Evolutionary conservation across 495 filamentous ascomycete species (phyloP), one percentile per base, ranked within the genome.

Genomic region (Cercophora samala): DNA sequence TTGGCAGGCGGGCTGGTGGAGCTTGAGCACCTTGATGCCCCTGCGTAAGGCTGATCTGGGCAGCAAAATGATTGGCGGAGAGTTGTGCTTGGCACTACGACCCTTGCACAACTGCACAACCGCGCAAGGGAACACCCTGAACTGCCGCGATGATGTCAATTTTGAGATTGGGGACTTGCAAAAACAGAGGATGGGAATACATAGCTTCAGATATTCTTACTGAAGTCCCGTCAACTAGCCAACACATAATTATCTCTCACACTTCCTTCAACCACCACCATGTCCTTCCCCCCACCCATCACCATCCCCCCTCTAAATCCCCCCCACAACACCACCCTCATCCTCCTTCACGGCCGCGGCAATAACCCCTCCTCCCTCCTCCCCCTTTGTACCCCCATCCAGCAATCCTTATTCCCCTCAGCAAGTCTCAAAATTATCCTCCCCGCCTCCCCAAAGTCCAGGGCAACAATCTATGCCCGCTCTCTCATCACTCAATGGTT

Each of bases 401-500:
- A 63, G 68, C 76, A 22, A 46, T 46, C 37, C n/a, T n/a, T n/a
- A 2, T 17, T 46, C 11, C 37, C 37, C 11, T 46, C 37, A n/a
- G n/a, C n/a, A n/a, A n/a, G n/a, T 46, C 37, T 46, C 37, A 76
- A 76, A 64, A 73, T 79, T 65, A 64, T 78, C 66, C 84, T 87
- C 68, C 83, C 81, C 13, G 81, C 78, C 0, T 83, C 85, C 15
- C 69, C 72, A 1, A 77, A 78, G 61, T 74, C 74, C 19, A 79
- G 82, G 8, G 77, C 84, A 0, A 79, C 76, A 0, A 73, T 79
- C 11, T 80, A 79, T 69, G 82, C 82, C 15, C 76, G 78, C 29
- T 72, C 69, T 19, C 66, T 79, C 21, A 83, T 82, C 37, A 74
- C 80, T 60, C 84, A 87, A 70, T 88, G 85, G 86, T 87, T 85